These are phyloP conservation scores for Datisca glomerata DNA, from an alignment of 306 rosid species.

Conservation along the genomic window DNA sequence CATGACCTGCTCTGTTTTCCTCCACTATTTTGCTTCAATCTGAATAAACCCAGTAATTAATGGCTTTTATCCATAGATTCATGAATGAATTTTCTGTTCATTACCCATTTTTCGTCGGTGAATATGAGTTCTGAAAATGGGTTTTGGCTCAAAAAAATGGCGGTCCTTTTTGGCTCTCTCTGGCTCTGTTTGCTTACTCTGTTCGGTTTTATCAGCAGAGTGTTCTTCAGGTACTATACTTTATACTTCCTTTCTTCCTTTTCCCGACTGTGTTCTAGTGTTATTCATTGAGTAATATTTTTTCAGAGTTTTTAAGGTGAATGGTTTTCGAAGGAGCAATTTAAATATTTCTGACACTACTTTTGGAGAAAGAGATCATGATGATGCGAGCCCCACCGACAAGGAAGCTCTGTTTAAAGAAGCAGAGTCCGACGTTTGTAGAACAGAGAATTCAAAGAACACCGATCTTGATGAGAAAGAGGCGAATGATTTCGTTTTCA, in stretches of 20 bases:
- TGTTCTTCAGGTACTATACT: constrained; percentile 38
- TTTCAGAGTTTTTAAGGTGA: constrained; percentile 25
- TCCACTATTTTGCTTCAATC: constrained; percentile 45
- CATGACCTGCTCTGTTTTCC: constrained; percentile 41
- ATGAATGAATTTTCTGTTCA: constrained; percentile 1
- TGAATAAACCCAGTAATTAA: constrained; percentile 21
- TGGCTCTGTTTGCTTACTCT: constrained; percentile 35
- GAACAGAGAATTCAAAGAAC: constrained; percentile 5
- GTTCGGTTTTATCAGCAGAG: constrained; percentile 26
- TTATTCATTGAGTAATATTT: not conserved
- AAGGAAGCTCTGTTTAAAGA: constrained; percentile 6
- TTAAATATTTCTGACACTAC: constrained; percentile 1
- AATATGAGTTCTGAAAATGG: constrained; percentile 25
- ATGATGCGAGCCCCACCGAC: constrained; percentile 14
- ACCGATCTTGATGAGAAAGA: constrained; percentile 17
- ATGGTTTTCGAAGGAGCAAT: constrained; percentile 6
- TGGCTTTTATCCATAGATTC: constrained; percentile 15
- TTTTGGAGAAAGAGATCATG: constrained; percentile 7
- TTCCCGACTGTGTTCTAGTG: not conserved
- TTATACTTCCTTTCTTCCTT: not conserved
- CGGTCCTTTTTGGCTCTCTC: constrained; percentile 18
- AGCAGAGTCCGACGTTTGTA: constrained; percentile 5
- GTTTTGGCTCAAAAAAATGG: constrained; percentile 19
- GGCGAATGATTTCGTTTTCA: constrained; percentile 39
- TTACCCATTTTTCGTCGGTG: constrained; percentile 20